phyloP scores from a whole-genome alignment of 2,329 filamentous ascomycete species.

The Aquanectria penicillioides region DNA sequence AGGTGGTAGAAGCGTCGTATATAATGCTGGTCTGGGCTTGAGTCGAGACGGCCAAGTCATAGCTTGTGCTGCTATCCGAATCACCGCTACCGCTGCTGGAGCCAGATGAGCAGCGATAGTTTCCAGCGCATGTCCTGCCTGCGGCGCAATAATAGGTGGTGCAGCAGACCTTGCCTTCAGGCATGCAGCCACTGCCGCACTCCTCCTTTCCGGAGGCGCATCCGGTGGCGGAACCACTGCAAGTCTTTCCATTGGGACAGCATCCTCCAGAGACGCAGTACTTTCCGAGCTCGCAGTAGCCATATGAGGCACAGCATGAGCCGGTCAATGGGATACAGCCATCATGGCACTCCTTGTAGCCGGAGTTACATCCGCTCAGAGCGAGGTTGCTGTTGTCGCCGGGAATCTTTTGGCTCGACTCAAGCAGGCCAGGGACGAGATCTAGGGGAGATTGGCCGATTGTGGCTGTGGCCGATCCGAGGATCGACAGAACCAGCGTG shows the following conservation, averaged over 20 bases:
- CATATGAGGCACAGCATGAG: neutral
- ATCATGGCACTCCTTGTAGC: neutral
- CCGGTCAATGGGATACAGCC: neutral
- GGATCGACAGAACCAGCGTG: neutral
- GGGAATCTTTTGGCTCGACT: neutral
- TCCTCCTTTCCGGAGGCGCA: neutral
- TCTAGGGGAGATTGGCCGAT: neutral
- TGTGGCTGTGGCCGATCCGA: neutral
- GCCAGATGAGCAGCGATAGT: neutral
- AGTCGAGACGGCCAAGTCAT: neutral
- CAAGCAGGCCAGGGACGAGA: neutral
- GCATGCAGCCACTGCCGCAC: constrained; percentile 15
- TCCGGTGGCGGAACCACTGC: neutral
- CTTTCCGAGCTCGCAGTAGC: neutral
- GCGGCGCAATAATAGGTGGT: neutral
- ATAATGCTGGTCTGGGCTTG: too few species aligned
- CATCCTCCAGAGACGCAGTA: neutral
- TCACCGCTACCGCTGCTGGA: neutral
- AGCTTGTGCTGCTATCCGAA: neutral
- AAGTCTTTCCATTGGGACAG: neutral
- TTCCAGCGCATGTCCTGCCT: neutral
- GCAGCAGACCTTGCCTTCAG: constrained; percentile 2
- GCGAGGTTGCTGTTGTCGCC: neutral
- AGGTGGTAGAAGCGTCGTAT: too few species aligned
- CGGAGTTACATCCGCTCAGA: neutral